Evolutionary conservation across 2,329 filamentous ascomycete species (phyloP), one percentile per base, ranked within the genome.

Genomic region (Cercospora brassicicola): DNA sequence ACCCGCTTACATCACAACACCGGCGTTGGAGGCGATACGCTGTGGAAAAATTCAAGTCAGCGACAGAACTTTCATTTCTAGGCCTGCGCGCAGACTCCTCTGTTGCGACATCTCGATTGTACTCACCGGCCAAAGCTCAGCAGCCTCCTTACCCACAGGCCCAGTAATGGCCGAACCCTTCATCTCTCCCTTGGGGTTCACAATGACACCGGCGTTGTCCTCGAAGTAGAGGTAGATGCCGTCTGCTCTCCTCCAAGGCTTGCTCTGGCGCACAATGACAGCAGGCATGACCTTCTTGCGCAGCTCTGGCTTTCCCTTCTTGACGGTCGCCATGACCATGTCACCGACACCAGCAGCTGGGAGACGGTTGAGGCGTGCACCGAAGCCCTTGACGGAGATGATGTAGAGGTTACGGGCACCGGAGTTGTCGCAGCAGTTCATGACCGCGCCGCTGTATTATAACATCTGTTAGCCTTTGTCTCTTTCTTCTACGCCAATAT

Each of bases 141-240:
- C 95, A 83, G 95, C 95, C 88, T 99, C 95, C 91, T 99, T 99
- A 84, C 94, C 95, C 82, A 99, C 94, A 79, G 95, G 95, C 78
- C 95, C 95, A 79, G 95, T 99, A 84, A 99, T 99, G 84, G 95
- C 95, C 75, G 93, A 97, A 82, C 95, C 95, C 91, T 99, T 99
- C 95, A 99, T 99, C 88, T 99, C 95, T 87, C 95, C 95, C 92
- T 99, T 99, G 85, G 94, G 93, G 89, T 99, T 99, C 88, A 99
- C 95, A 81, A 99, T 99, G 80, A 99, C 95, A 90, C 95, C 95
- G 83, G 95, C 95, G 85, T 99, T 99, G 87, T 99, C 96, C 92
- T 99, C 95, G 82, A 99, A 99, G 90, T 99, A 99, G 79, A 99
- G 90, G 89, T 93, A 99, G 80, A 98, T 92, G 85, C 95, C 96